A percentile compares a stretch with the other conserved stretches of the same genome.
Evolutionary conservation across 768 basidiomycete genomes (phyloP).

Genomic region (Lactarius psammicola): DNA sequence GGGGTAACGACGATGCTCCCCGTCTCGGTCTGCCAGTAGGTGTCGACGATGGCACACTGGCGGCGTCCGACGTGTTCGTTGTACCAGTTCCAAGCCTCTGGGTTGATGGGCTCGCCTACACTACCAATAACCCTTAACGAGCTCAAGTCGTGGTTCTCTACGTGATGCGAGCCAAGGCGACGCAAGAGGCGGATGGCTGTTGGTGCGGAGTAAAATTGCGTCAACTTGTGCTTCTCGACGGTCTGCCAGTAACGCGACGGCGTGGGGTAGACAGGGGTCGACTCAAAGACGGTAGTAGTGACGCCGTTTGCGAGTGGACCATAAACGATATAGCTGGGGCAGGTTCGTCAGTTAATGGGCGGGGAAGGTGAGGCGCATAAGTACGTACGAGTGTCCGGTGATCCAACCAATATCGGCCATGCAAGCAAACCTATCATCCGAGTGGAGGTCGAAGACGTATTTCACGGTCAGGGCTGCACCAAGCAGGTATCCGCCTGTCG

Average conservation of each 20-base stretch:
- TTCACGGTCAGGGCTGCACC: constrained; percentile 91
- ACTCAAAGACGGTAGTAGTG: constrained; percentile 90
- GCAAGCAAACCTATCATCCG: constrained; percentile 94
- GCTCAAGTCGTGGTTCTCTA: constrained; percentile 77
- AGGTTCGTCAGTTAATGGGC: neutral
- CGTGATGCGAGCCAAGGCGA: constrained; percentile 82
- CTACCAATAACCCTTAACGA: constrained; percentile 83
- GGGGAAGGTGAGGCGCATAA: too few species aligned
- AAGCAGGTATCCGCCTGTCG: constrained; percentile 86
- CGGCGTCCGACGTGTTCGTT: constrained; percentile 88
- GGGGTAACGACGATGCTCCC: constrained; percentile 95
- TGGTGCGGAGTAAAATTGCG: constrained; percentile 94
- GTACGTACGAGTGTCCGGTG: constrained; percentile 80
- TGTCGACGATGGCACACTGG: constrained; percentile 93
- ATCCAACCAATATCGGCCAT: constrained; percentile 99
- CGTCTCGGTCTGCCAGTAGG: constrained; percentile 98
- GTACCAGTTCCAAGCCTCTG: constrained; percentile 99
- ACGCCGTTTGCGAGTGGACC: constrained; percentile 88
- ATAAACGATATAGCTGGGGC: constrained; percentile 81
- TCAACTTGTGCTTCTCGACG: constrained; percentile 89
- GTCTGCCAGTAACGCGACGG: constrained; percentile 97
- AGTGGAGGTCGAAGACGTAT: constrained; percentile 96
- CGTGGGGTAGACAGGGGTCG: constrained; percentile 94
- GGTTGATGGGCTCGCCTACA: constrained; percentile 98
- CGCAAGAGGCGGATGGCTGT: constrained; percentile 93